phyloP scores from a whole-genome alignment of 192 early-diverging fungal genomes.

The Rhizoclosmatium globosum region DNA sequence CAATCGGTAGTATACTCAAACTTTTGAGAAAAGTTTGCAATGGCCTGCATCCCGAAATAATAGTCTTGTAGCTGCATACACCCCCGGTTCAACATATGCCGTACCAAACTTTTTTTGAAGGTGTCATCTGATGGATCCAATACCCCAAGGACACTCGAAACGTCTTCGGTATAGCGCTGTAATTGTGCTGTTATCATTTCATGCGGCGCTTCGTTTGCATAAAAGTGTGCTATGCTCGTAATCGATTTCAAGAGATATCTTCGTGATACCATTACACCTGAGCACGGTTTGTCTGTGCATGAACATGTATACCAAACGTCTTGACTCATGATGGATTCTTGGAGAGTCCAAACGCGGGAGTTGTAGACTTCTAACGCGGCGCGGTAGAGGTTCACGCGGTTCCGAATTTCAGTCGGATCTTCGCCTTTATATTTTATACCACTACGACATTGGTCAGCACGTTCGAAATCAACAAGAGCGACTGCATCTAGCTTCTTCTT shows the following conservation, averaged over 20 bases:
- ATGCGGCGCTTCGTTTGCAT: neutral
- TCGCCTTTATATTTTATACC: neutral
- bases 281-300: neutral
- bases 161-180: neutral
- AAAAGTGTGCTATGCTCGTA: neutral
- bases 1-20: neutral
- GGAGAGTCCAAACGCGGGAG: neutral
- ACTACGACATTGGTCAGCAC: neutral
- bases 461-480: neutral
- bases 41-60: neutral
- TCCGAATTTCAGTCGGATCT: neutral
- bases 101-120: neutral
- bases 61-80: neutral
- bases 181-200: neutral
- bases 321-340: constrained; percentile 1
- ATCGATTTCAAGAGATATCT: neutral
- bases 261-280: neutral
- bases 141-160: neutral
- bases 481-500: neutral
- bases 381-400: neutral
- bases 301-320: neutral
- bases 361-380: neutral
- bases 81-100: neutral
- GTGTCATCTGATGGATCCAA: neutral
- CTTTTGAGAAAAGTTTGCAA: neutral